These are phyloP conservation scores for Cunninghamia lanceolata DNA, from an alignment of 75 land plant species.

Conservation along the genomic window DNA sequence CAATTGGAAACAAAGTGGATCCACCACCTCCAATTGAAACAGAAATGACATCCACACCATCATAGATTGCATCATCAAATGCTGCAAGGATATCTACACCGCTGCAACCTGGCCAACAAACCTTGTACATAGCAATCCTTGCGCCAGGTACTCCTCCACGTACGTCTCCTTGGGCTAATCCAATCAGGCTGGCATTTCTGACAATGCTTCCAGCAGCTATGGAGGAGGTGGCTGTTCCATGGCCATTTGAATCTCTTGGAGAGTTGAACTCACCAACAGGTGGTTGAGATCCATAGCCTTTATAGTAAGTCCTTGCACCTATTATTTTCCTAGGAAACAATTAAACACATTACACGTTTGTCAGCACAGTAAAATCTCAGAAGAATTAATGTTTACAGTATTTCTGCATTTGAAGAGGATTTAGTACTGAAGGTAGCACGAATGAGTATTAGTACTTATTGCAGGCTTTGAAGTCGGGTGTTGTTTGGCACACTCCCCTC, in stretches of 20 bases:
- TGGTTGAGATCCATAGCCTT: slow-evolving; percentile 8
- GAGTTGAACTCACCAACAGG: slow-evolving; percentile 21
- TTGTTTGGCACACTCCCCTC: slow-evolving; percentile 68
- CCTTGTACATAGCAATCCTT: slow-evolving; percentile 63
- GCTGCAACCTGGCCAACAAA: slow-evolving; percentile 45
- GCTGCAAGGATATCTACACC: slow-evolving; percentile 54
- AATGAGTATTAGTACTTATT: slow-evolving; percentile 27
- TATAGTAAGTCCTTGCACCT: slow-evolving; percentile 57
- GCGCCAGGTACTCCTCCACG: slow-evolving; percentile 52
- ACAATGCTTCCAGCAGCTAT: slow-evolving; percentile 55
- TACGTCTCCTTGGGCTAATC: slow-evolving; percentile 56
- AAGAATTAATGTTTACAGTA: not conserved
- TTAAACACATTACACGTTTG: not conserved
- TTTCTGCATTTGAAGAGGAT: not conserved
- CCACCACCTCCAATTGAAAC: slow-evolving; percentile 35
- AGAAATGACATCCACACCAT: slow-evolving; percentile 69
- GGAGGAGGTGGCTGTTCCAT: slow-evolving; percentile 49
- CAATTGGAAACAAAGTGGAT: not conserved
- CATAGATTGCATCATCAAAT: slow-evolving; percentile 64
- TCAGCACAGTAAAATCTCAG: not conserved
- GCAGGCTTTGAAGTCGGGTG: slow-evolving; percentile 46
- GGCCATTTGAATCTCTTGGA: slow-evolving; percentile 39
- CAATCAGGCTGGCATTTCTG: slow-evolving; percentile 44
- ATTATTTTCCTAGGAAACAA: slow-evolving; percentile 51
- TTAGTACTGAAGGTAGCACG: not conserved